Evolutionary conservation across 768 basidiomycete species (phyloP), one percentile per base, ranked within the genome.

Genomic region (Boletus patriciae): DNA sequence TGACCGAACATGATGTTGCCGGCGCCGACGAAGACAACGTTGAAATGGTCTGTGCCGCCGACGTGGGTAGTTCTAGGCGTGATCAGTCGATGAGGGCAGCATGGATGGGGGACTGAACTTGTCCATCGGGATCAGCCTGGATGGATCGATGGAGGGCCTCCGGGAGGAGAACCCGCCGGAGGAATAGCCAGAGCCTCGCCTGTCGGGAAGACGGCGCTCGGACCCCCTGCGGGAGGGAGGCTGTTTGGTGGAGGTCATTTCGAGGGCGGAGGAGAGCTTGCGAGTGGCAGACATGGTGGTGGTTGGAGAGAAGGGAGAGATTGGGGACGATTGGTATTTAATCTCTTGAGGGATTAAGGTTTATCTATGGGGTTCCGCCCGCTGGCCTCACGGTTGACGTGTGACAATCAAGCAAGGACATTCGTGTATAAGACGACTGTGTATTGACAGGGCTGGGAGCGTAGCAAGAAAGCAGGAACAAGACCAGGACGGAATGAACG

Each of bases 1-100:
- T 54, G 51, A 85, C 94, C 95, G 70, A 98, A 98, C 94, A 97
- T 97, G 77, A 98, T 95, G 76, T 97, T 96, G 16, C 94, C 95
- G 27, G 95, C 95, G 49, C 95, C 95, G 63, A 98, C 79, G 74
- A 96, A 94, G 70, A 96, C 85, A 52, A 98, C 87, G 71, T 97
- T 96, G 81, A 97, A 97, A 67, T 87, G 80, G 62, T 88, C 83
- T 46, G 83, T 74, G 16, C 85, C 87, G 52, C 77, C 78, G 52
- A 85, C 68, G 47, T 82, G 78, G 62, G 74, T 73, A 53, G 74
- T 70, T 69, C 82, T 86, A 72, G 68, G 46, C 0, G 9, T 4
- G 59, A 54, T 64, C 45, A 60, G 53, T 18, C 7, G 52, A 57
- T 5, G 50, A 53, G 27, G 15, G 23, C 1, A 6, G 4, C 33